Conservation (phyloP, 257 asterid genomes). For the Anisodus acutangulus region DNA sequence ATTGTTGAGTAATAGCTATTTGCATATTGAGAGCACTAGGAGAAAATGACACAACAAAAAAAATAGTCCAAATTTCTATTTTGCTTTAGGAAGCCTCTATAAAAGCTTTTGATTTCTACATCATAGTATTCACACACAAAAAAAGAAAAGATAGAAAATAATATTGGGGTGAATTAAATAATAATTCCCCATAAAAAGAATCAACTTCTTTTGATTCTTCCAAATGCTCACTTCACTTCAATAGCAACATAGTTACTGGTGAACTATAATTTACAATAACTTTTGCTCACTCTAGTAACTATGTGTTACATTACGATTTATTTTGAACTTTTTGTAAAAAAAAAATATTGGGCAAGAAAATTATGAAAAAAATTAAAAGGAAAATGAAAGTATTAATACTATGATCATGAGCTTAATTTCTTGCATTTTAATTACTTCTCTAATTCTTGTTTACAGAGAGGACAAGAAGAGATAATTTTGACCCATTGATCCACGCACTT, state of each 20-base stretch:
- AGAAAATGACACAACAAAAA: neutral
- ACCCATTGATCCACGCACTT: slow-evolving; percentile 98
- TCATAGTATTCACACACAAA: neutral
- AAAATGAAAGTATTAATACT: neutral
- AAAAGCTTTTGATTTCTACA: neutral
- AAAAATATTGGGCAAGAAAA: neutral
- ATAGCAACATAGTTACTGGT: slow-evolving; percentile 37
- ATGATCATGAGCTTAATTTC: neutral
- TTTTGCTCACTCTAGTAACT: slow-evolving; percentile 45
- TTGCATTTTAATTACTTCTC: slow-evolving; percentile 33
- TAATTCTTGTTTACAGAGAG: slow-evolving; percentile 56
- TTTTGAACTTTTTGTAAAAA: neutral
- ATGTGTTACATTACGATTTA: slow-evolving; percentile 21
- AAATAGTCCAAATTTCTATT: neutral
- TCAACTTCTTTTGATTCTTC: neutral
- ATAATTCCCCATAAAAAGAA: neutral
- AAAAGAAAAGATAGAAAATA: neutral
- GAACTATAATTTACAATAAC: slow-evolving; percentile 46
- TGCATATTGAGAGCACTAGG: neutral
- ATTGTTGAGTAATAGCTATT: no score
- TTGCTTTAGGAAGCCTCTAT: neutral
- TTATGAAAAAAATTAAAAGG: neutral
- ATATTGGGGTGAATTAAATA: neutral
- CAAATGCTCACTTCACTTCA: neutral
- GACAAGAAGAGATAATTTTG: slow-evolving; percentile 78